Evolutionary conservation across 768 basidiomycete genomes (phyloP), one percentile per base, ranked within the genome.

Genomic region (Sporobolomyces roseus): DNA sequence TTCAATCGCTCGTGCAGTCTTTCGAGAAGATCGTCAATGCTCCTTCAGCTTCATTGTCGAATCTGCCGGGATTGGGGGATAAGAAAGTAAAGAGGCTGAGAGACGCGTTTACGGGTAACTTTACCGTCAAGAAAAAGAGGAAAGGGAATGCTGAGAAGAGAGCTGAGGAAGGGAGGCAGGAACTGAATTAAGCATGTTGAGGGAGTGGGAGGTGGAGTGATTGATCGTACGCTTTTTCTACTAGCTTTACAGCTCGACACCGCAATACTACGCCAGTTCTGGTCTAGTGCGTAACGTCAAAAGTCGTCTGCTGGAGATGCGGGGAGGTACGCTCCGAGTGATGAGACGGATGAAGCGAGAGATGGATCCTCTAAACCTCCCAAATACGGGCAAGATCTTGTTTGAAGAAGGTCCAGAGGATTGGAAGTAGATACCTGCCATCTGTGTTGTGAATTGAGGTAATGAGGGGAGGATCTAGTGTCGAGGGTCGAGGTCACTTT

Each of bases 61-160:
- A 85, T 52, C 85, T 96, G 29, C 94, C 96, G 1, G 96, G 96
- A 1, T 88, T 98, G 61, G 94, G 93, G 13, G 89, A 90, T 71
- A 87, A 93, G 54, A 98, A 98, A 78, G 93, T 94, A 65, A 89
- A 85, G 75, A 87, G 93, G 48, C 83, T 97, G 38, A 87, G 88
- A 74, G 93, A 91, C 64, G 90, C 93, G 0, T 93, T 99, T 79
- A 87, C 89, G 63, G 88, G 89, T 66, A 91, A 91, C 0, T 89
- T 99, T 78, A 41, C 51, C 27, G 51, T 73, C 32, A 55, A 63
- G 16, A 62, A 53, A 45, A 14, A n/a, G 21, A 29, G 5, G 49
- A 54, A 36, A 29, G 55, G 61, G 3, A 58, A 56, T 30, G 72
- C 72, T 4, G 69, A 69, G 61, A 66, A 61, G 64, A 46, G 69